Base-by-base conservation (phyloP, 148 eudicot species). In the Cornus florida region DNA sequence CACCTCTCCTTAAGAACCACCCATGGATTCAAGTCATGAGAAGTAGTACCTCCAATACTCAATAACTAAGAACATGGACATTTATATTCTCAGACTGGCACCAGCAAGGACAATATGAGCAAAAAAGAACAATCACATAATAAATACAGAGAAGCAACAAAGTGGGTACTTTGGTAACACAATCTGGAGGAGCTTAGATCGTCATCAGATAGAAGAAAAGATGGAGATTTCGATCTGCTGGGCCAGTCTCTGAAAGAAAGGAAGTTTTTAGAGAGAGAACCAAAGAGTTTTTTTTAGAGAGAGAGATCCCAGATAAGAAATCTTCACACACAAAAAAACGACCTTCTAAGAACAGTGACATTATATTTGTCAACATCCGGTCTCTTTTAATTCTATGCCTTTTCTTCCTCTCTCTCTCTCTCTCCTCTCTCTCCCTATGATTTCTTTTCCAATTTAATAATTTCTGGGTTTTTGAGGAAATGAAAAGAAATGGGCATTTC, bases 301-400 rank as follows among this genome's bases (percentile, higher is more conserved):
- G 90, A 86, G 98, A 89, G 95, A 95, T 95, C 97, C 95, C 91
- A 92, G 97, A 92, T 92, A 90, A 92, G 97, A 94, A 92, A 91
- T 90, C 90, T 87, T 87, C 48, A 3, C 82, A 83, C 97, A 92
- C 87, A 88, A 94, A 91, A 94, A 93, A 90, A 92, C 91, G 95
- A 92, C 89, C 92, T 88, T 92, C 91, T 81, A 83, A 89, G 83
- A 92, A 93, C 98, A 93, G 92, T 92, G 98, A 92, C 98, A 91
- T 87, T 87, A 87, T 88, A 88, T 87, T 94, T 94, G 98, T 94
- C 97, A 94, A 92, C 98, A 88, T 94, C 92, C 88, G 94, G 97
- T 94, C 98, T 85, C 91, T 84, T 89, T 87, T 90, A 87, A 89
- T 90, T 87, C 92, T 89, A 90, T 85, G 82, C 83, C 83, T 83